phyloP scores from a whole-genome alignment of 257 asterid genomes.

The Solanum chilense region DNA sequence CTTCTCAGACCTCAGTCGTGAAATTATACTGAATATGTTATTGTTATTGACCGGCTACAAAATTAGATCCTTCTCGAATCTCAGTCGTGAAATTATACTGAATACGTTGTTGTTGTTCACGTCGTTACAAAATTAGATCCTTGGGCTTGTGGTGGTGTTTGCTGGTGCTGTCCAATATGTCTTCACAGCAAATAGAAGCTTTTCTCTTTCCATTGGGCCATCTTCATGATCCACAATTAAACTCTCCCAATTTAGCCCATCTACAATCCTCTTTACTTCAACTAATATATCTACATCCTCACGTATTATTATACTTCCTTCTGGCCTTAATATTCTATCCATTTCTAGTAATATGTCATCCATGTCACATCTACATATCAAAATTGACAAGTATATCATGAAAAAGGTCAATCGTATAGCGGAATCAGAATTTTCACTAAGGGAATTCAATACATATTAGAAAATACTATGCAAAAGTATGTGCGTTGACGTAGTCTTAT shows the following conservation, averaged over 20 bases:
- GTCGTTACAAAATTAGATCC: background rate
- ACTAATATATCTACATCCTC: conserved; percentile 62
- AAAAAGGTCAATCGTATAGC: background rate
- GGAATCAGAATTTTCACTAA: background rate
- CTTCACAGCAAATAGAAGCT: conserved; percentile 65
- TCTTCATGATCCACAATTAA: conserved; percentile 80
- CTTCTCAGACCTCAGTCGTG: background rate
- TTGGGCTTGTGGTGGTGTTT: background rate
- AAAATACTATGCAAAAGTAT: background rate
- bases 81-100: background rate
- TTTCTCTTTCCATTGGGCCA: conserved; percentile 68
- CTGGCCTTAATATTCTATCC: conserved; percentile 74
- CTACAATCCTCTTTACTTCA: conserved; percentile 57
- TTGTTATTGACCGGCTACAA: background rate
- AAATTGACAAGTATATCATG: background rate
- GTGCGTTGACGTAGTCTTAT: background rate
- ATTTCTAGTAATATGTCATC: conserved; percentile 70
- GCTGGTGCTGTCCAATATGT: conserved; percentile 70
- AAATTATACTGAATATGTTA: background rate
- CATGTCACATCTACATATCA: conserved; percentile 48
- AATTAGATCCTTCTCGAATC: background rate
- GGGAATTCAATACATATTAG: background rate
- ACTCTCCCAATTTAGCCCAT: conserved; percentile 63
- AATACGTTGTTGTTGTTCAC: background rate
- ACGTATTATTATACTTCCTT: conserved; percentile 67